Evolutionary conservation across 495 filamentous ascomycete species (phyloP).

Genomic region (Beverwykella pulmonaria): DNA sequence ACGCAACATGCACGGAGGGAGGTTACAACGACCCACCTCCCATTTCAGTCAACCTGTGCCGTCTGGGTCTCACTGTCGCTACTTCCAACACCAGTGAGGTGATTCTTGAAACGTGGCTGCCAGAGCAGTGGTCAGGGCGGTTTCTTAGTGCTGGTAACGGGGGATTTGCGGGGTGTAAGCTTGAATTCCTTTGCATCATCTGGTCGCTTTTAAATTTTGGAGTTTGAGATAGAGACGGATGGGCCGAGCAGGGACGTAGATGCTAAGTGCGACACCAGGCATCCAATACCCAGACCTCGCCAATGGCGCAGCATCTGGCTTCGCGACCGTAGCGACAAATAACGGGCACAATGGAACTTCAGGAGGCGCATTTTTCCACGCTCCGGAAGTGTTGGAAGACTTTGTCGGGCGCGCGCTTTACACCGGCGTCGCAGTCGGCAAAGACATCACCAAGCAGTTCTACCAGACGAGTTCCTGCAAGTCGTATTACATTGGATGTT

Average conservation of each 20-base stretch:
- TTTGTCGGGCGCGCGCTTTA: slow-evolving; percentile 14
- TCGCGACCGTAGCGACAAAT: slow-evolving; percentile 8
- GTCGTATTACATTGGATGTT: slow-evolving; percentile 22
- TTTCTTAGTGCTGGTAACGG: slow-evolving; percentile 14
- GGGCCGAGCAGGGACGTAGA: too few species aligned
- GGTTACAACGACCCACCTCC: background rate
- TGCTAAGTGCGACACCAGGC: slow-evolving; percentile 1
- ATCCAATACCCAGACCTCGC: slow-evolving; percentile 18
- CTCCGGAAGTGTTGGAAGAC: slow-evolving; percentile 15
- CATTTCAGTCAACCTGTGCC: slow-evolving; percentile 1
- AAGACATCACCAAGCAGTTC: slow-evolving; percentile 13
- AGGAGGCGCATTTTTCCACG: background rate
- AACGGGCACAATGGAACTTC: slow-evolving; percentile 18
- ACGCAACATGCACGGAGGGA: slow-evolving; percentile 1
- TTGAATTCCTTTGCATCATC: background rate
- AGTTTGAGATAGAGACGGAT: too few species aligned
- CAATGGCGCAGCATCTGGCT: slow-evolving; percentile 1
- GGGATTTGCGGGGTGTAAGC: slow-evolving; percentile 14
- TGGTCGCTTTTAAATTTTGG: too few species aligned
- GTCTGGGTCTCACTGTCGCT: background rate
- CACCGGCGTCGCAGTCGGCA: slow-evolving; percentile 3
- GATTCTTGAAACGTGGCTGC: slow-evolving; percentile 18
- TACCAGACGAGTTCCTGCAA: slow-evolving; percentile 7
- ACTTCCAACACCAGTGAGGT: background rate
- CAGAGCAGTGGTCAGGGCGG: slow-evolving; percentile 18